Conservation (phyloP, 2,329 filamentous ascomycete species). For the Aspergillus bombycis region DNA sequence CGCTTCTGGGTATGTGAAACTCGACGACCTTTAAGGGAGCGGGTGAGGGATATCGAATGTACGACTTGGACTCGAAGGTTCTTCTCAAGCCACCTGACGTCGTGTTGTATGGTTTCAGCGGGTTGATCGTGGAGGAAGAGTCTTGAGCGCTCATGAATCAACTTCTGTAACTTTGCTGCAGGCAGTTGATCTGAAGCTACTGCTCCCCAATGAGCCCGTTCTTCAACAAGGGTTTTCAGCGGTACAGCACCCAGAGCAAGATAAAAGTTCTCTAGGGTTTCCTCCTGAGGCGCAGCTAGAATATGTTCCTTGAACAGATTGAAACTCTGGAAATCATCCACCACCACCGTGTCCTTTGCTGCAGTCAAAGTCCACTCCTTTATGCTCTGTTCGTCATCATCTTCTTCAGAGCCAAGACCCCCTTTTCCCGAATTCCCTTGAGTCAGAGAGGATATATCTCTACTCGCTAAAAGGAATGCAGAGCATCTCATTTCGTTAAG, state of each 20-base stretch:
- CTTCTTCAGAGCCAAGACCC: constrained; percentile 38
- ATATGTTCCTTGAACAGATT: constrained; percentile 83
- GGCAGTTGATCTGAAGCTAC: constrained; percentile 67
- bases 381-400: constrained; percentile 67
- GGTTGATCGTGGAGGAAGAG: constrained; percentile 87
- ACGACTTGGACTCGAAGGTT: constrained; percentile 79
- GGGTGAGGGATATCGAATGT: constrained; percentile 73
- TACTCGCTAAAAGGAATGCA: constrained; percentile 80
- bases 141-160: constrained; percentile 84
- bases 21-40: constrained; percentile 71
- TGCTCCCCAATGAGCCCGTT: constrained; percentile 73
- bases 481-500: constrained; percentile 75
- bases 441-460: constrained; percentile 61
- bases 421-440: constrained; percentile 22
- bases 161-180: constrained; percentile 72
- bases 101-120: constrained; percentile 78
- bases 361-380: constrained; percentile 78
- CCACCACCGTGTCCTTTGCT: constrained; percentile 72
- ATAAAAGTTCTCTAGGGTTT: constrained; percentile 83
- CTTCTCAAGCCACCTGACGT: constrained; percentile 87
- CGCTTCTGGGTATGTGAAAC: constrained; percentile 74
- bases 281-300: constrained; percentile 87
- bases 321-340: constrained; percentile 89
- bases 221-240: constrained; percentile 76
- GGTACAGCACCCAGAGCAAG: constrained; percentile 74